phyloP scores from a whole-genome alignment of 1,284 basidiomycete genomes.

The Hypsizygus ulmarius region DNA sequence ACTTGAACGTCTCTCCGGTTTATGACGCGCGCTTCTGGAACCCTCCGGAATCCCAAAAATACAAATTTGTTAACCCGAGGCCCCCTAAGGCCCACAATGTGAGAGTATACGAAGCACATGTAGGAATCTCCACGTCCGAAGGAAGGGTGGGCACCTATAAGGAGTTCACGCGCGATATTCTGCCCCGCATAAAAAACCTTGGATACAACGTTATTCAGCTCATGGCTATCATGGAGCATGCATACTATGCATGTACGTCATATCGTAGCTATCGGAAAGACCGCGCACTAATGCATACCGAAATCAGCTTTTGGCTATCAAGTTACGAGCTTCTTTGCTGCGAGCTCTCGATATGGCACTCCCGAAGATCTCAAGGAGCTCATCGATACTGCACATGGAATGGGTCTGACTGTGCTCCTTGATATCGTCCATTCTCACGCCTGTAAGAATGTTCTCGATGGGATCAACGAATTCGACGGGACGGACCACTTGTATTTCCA shows the following conservation, averaged over 20 bases:
- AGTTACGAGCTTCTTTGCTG: slow-evolving; percentile 97
- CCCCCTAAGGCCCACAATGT: slow-evolving; percentile 70
- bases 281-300: background rate
- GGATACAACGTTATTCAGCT: slow-evolving; percentile 98
- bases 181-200: slow-evolving; percentile 86
- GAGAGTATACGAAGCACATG: slow-evolving; percentile 96
- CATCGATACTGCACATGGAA: slow-evolving; percentile 90
- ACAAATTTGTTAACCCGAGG: slow-evolving; percentile 80
- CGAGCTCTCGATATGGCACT: slow-evolving; percentile 89
- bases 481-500: slow-evolving; percentile 98
- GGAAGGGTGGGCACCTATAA: slow-evolving; percentile 90
- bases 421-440: slow-evolving; percentile 99
- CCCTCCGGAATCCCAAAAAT: slow-evolving; percentile 68
- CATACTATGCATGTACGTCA: slow-evolving; percentile 92
- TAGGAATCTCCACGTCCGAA: slow-evolving; percentile 93
- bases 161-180: slow-evolving; percentile 85
- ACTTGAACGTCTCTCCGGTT: slow-evolving; percentile 83
- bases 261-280: background rate
- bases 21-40: slow-evolving; percentile 99
- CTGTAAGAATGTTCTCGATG: slow-evolving; percentile 96
- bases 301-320: slow-evolving; percentile 91
- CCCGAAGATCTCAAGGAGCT: slow-evolving; percentile 96
- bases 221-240: slow-evolving; percentile 98
- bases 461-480: slow-evolving; percentile 94
- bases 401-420: slow-evolving; percentile 91